A percentile compares a stretch with the other conserved stretches of the same genome.
Conservation (phyloP, 1,284 basidiomycete genomes). For the Ganoderma leucocontextum region DNA sequence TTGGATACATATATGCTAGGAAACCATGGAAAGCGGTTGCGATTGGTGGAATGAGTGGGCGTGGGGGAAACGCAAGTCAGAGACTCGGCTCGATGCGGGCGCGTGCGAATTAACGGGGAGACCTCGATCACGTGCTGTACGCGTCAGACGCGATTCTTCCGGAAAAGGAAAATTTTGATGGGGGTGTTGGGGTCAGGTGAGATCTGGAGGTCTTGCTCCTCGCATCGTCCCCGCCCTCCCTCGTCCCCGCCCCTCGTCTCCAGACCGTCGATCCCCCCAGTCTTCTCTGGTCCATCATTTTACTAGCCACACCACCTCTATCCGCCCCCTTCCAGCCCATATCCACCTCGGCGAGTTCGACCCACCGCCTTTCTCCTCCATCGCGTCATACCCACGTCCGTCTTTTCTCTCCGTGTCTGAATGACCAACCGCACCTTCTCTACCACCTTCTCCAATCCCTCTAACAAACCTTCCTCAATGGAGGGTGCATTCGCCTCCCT, state of each 20-base stretch:
- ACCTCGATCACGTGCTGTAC: slow-evolving; percentile 39
- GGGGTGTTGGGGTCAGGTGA: slow-evolving; percentile 24
- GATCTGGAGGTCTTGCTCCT: slow-evolving; percentile 8
- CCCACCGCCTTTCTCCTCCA: slow-evolving; percentile 10
- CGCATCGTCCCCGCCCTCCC: slow-evolving; percentile 21
- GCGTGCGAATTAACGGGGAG: slow-evolving; percentile 28
- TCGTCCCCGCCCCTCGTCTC: slow-evolving; percentile 7
- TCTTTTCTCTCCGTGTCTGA: slow-evolving; percentile 4
- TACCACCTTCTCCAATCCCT: slow-evolving; percentile 27
- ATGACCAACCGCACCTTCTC: slow-evolving; percentile 37
- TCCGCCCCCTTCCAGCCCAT: not conserved
- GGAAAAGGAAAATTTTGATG: slow-evolving; percentile 32
- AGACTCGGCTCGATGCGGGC: not conserved
- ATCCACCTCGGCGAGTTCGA: not conserved
- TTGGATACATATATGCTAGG: not conserved
- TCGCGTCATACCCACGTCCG: slow-evolving; percentile 1
- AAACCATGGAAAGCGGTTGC: not conserved
- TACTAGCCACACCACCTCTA: slow-evolving; percentile 11
- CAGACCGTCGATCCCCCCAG: slow-evolving; percentile 1
- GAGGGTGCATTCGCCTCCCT: slow-evolving; percentile 18
- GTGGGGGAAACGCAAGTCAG: not conserved
- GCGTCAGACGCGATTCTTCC: slow-evolving; percentile 35
- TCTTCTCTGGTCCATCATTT: not conserved
- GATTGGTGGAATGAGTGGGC: not conserved
- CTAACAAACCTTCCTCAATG: slow-evolving; percentile 14